Percentiles rank a stretch among this genome's conserved stretches.
phyloP scores from a whole-genome alignment of 225 moss, liverwort and hornwort genomes.

The Sphagnum contortum region DNA sequence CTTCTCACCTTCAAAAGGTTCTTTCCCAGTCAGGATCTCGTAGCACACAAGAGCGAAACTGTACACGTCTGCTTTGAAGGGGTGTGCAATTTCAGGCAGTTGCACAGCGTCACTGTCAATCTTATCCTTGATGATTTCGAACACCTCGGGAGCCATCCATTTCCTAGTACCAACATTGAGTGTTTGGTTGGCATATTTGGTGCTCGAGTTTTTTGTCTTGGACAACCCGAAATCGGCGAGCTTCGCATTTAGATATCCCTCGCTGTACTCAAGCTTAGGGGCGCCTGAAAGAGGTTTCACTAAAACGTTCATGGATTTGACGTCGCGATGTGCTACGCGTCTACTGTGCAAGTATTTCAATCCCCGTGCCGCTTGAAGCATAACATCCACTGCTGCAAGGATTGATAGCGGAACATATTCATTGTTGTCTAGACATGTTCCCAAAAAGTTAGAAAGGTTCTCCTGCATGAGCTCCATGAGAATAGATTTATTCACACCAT shows the following conservation, averaged over 20 bases:
- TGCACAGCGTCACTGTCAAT: neutral
- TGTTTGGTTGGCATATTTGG: neutral
- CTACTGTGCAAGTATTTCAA: constrained; percentile 11
- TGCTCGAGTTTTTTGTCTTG: constrained; percentile 3
- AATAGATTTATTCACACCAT: neutral
- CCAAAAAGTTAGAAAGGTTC: constrained; percentile 1
- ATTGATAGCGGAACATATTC: constrained; percentile 1
- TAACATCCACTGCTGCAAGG: constrained; percentile 9
- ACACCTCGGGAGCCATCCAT: constrained; percentile 18
- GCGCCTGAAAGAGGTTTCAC: neutral
- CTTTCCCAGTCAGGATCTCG: constrained; percentile 9
- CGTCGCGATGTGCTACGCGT: constrained; percentile 11
- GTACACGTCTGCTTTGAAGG: constrained; percentile 11
- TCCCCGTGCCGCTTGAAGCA: constrained; percentile 14
- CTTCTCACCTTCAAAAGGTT: neutral
- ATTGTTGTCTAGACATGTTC: neutral
- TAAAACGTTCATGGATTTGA: constrained; percentile 12
- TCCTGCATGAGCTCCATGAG: constrained; percentile 20
- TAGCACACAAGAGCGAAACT: constrained; percentile 12
- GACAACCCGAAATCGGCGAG: constrained; percentile 15
- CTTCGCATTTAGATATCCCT: constrained; percentile 4
- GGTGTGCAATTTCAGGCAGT: neutral
- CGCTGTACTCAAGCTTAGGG: neutral
- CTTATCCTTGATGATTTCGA: neutral
- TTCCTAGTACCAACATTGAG: constrained; percentile 2